phyloP scores from a whole-genome alignment of 1,139 yeast species.

The Magnusiomyces magnusii region DNA sequence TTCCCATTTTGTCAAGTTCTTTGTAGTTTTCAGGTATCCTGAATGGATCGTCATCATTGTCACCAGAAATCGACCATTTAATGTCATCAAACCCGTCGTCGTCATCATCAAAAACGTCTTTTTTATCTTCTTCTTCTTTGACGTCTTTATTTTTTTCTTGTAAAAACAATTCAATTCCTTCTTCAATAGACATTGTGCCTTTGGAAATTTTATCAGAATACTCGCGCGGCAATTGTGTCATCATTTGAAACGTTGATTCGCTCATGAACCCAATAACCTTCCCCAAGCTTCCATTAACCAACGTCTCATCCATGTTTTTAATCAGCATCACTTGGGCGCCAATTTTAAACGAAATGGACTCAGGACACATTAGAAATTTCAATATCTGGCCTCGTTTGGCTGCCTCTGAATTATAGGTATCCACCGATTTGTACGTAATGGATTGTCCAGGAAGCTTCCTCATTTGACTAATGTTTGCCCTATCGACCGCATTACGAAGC shows the following conservation, averaged over 20 bases:
- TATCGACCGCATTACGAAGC: slow-evolving; percentile 75
- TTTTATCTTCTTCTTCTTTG: background rate
- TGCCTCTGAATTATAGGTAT: slow-evolving; percentile 48
- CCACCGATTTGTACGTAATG: slow-evolving; percentile 48
- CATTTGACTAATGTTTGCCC: slow-evolving; percentile 58
- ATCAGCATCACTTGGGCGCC: slow-evolving; percentile 97
- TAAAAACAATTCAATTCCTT: slow-evolving; percentile 11
- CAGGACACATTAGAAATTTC: slow-evolving; percentile 56
- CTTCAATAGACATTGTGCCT: slow-evolving; percentile 15
- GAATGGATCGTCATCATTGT: slow-evolving; percentile 11
- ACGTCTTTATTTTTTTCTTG: background rate
- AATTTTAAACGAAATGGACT: slow-evolving; percentile 51
- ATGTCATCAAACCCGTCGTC: slow-evolving; percentile 15
- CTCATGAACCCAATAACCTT: slow-evolving; percentile 69
- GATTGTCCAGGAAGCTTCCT: slow-evolving; percentile 43
- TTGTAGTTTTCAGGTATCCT: slow-evolving; percentile 18
- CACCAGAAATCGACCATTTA: background rate
- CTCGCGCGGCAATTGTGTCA: slow-evolving; percentile 19
- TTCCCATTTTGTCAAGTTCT: slow-evolving; percentile 17
- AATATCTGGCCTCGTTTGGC: slow-evolving; percentile 27
- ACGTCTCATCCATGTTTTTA: slow-evolving; percentile 75
- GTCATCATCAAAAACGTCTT: background rate
- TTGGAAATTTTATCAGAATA: slow-evolving; percentile 9
- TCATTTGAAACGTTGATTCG: slow-evolving; percentile 39
- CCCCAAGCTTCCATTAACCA: slow-evolving; percentile 93